A percentile compares a stretch with the other conserved stretches of the same genome.
Evolutionary conservation across 176 grass and related monocot species (phyloP).

Genomic region (Miscanthus lutarioriparius): DNA sequence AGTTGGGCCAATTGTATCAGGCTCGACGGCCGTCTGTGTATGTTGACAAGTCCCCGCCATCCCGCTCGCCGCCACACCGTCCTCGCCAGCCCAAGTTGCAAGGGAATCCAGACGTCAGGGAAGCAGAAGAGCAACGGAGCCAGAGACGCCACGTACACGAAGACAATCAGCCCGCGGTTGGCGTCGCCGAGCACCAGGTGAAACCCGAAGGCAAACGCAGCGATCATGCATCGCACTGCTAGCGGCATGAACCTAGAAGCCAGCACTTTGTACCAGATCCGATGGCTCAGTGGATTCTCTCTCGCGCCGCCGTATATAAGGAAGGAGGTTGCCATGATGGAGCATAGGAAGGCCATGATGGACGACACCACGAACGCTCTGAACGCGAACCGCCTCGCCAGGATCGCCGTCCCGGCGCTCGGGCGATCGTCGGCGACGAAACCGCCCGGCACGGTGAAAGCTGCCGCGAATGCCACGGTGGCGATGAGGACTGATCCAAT

Average conservation of each 20-base stretch:
- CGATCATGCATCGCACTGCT: not conserved
- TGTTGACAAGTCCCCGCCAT: not conserved
- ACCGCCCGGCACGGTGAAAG: slow-evolving; percentile 56
- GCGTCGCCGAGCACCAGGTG: not conserved
- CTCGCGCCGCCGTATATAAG: not conserved
- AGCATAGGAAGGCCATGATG: slow-evolving; percentile 49
- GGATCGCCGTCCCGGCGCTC: slow-evolving; percentile 16
- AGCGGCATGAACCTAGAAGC: not conserved
- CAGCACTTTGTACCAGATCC: not conserved
- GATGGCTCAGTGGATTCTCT: not conserved
- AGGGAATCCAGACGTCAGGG: not conserved
- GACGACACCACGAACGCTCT: slow-evolving; percentile 38
- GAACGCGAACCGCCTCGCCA: slow-evolving; percentile 12
- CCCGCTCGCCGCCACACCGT: not conserved
- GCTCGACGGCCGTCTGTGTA: not conserved
- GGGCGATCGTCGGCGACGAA: not conserved
- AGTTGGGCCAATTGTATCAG: not conserved
- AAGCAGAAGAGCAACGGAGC: not conserved
- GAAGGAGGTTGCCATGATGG: slow-evolving; percentile 5
- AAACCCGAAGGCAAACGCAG: not conserved
- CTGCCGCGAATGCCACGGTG: slow-evolving; percentile 39
- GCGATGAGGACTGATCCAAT: slow-evolving; percentile 53
- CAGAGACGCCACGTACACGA: not conserved
- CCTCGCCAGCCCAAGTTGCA: no score
- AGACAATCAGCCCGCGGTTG: not conserved